A percentile compares a stretch with the other conserved stretches of the same genome.
phyloP scores from a whole-genome alignment of 2,329 filamentous ascomycete genomes.

The Sporothrix protearum region DNA sequence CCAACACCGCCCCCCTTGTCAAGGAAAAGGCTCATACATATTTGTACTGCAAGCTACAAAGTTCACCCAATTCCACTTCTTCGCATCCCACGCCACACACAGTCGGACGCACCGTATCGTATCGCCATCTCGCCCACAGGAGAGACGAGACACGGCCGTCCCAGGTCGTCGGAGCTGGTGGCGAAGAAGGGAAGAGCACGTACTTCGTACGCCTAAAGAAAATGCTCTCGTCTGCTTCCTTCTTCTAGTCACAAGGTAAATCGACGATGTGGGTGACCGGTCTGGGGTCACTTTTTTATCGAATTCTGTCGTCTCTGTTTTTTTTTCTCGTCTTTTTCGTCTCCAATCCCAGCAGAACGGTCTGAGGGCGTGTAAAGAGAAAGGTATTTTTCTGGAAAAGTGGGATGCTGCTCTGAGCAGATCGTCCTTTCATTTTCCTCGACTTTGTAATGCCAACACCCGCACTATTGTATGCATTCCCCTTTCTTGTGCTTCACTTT shows the following conservation, averaged over 20 bases:
- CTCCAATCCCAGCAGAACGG: neutral
- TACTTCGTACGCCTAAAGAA: too few species aligned
- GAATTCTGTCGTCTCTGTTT: neutral
- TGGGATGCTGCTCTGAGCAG: neutral
- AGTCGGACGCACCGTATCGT: neutral
- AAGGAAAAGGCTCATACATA: conserved; percentile 9
- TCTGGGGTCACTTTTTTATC: neutral
- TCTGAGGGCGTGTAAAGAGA: neutral
- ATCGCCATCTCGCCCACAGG: neutral
- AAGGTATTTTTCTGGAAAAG: neutral
- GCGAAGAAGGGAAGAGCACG: neutral
- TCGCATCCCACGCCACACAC: neutral
- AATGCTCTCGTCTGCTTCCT: neutral
- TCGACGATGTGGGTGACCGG: conserved; percentile 22
- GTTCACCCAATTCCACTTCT: too few species aligned
- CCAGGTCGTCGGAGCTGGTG: conserved; percentile 12
- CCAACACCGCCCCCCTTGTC: neutral
- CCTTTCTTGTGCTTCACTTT: neutral
- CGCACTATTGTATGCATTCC: neutral
- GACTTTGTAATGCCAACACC: neutral
- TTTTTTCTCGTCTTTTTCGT: neutral
- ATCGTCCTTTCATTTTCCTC: neutral
- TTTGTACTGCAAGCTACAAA: too few species aligned
- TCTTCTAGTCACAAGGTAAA: conserved; percentile 17
- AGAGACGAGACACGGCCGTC: neutral